A percentile compares a stretch with the other conserved stretches of the same genome.
Conservation (phyloP, 441 rosid genomes). For the Erodium moschatum region DNA sequence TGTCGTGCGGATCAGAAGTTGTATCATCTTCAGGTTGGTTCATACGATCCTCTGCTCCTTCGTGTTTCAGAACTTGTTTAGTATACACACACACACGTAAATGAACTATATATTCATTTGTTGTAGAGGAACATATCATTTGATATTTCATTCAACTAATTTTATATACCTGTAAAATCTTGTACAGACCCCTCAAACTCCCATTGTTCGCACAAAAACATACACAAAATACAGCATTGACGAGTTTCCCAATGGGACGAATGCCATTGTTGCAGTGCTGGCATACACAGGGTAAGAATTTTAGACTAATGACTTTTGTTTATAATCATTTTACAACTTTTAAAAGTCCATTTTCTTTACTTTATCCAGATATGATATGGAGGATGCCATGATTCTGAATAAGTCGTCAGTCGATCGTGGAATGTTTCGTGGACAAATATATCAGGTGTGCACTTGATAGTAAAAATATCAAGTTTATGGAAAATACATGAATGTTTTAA, state of each 20-base stretch:
- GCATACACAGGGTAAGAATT: constrained; percentile 77
- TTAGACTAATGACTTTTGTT: constrained; percentile 16
- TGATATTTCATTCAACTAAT: background rate
- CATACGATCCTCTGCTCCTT: background rate
- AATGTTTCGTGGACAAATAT: constrained; percentile 92
- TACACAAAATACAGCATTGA: constrained; percentile 66
- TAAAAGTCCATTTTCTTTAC: constrained; percentile 14
- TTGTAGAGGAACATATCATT: background rate
- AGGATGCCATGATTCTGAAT: constrained; percentile 96
- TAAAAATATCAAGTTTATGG: background rate
- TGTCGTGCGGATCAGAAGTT: constrained; percentile 91
- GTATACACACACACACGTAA: background rate
- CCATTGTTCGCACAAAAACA: constrained; percentile 73
- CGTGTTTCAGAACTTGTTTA: background rate
- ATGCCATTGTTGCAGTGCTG: constrained; percentile 96
- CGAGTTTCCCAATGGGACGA: constrained; percentile 84
- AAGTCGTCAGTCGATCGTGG: constrained; percentile 94
- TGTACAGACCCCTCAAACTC: constrained; percentile 92
- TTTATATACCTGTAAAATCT: background rate
- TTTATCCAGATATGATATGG: constrained; percentile 78
- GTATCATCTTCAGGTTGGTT: constrained; percentile 79
- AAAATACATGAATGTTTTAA: background rate
- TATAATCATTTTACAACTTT: constrained; percentile 7
- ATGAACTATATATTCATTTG: background rate
- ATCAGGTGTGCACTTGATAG: constrained; percentile 51